Conservation (phyloP, 768 basidiomycete genomes). For the Termitomyces eurrhizus region DNA sequence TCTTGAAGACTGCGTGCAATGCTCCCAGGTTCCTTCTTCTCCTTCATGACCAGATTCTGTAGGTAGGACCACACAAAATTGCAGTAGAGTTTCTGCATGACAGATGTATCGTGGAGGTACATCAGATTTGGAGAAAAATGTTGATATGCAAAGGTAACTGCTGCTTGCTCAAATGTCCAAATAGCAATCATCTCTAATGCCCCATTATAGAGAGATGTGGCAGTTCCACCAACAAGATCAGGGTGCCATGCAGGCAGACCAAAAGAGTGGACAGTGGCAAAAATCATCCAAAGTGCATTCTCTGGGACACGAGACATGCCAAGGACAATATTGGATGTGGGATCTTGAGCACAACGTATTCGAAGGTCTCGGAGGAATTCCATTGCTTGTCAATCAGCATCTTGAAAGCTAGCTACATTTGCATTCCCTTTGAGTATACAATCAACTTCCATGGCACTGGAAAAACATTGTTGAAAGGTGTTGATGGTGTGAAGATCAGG, state of each 20-base stretch:
- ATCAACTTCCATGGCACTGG: neutral
- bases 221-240: too few relatives aligned
- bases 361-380: neutral
- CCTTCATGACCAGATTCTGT: neutral
- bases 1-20: neutral
- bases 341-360: neutral
- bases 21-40: neutral
- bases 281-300: neutral
- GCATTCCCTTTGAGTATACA: neutral
- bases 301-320: too few relatives aligned
- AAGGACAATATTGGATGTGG: too few relatives aligned
- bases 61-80: neutral
- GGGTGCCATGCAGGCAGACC: neutral
- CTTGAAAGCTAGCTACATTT: neutral
- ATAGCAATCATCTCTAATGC: too few relatives aligned
- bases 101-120: neutral
- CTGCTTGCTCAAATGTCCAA: too few relatives aligned
- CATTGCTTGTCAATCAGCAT: neutral
- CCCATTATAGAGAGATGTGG: too few relatives aligned
- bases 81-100: neutral
- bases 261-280: conserved; percentile 1
- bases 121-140: neutral
- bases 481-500: neutral
- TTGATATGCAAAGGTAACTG: neutral
- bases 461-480: neutral